Conservation (phyloP, 164 flowering plant genomes). For the Macadamia integrifolia region DNA sequence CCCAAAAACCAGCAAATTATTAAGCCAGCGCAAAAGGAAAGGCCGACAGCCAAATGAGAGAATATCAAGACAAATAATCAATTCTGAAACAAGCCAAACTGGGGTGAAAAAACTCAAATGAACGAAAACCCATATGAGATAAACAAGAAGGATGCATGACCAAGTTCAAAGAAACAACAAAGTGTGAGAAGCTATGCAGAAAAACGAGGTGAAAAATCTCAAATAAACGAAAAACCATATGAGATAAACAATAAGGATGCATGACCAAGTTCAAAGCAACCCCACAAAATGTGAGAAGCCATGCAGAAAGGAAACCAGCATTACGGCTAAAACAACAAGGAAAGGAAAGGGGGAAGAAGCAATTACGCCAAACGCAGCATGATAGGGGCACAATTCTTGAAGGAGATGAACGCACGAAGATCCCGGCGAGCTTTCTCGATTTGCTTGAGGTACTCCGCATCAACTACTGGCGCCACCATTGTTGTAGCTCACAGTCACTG, state of each 20-base stretch:
- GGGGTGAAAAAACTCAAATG: too few species aligned
- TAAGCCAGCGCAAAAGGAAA: not conserved
- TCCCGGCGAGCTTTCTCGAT: constrained; percentile 89
- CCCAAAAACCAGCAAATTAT: too few species aligned
- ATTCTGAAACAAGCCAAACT: too few species aligned
- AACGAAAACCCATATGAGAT: too few species aligned
- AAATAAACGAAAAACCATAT: too few species aligned
- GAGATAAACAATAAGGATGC: too few species aligned
- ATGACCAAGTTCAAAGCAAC: not conserved
- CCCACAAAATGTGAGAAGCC: not conserved
- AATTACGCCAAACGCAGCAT: constrained; percentile 95
- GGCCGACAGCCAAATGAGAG: not conserved
- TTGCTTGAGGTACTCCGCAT: constrained; percentile 72
- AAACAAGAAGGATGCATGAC: too few species aligned
- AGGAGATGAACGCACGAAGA: constrained; percentile 81
- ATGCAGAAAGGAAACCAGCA: not conserved
- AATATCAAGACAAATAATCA: not conserved
- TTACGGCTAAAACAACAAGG: not conserved
- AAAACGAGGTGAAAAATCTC: too few species aligned
- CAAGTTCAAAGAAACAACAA: not conserved
- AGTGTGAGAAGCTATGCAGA: not conserved
- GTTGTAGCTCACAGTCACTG: not conserved
- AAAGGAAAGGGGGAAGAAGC: constrained; percentile 5
- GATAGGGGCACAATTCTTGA: constrained; percentile 84
- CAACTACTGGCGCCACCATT: constrained; percentile 78